Evolutionary conservation across 2,329 filamentous ascomycete genomes (phyloP).

Genomic region (Stagonosporopsis rhizophila): DNA sequence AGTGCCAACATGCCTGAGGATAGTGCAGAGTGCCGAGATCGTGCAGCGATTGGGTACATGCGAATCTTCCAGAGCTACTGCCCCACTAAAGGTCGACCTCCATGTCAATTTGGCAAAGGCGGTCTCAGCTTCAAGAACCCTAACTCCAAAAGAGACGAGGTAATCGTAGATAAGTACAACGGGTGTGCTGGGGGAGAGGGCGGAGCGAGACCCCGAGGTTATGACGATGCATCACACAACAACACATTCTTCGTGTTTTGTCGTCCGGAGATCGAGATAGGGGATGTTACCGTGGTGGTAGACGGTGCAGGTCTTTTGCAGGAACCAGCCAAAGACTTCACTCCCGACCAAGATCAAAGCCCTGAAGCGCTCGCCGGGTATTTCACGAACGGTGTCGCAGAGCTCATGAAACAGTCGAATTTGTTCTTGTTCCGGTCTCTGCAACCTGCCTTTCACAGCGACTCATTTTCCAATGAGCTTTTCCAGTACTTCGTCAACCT

Average conservation of each 20-base stretch:
- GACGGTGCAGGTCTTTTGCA: constrained; percentile 20
- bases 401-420: constrained; percentile 29
- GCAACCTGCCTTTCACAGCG: constrained; percentile 55
- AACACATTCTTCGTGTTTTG: constrained; percentile 9
- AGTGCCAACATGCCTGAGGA: constrained; percentile 23
- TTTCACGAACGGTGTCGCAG: constrained; percentile 24
- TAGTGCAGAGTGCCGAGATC: constrained; percentile 23
- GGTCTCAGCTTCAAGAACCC: too few relatives aligned
- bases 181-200: too few relatives aligned
- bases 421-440: constrained; percentile 23
- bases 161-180: too few relatives aligned
- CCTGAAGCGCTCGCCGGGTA: constrained; percentile 4
- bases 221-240: constrained; percentile 1
- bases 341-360: neutral
- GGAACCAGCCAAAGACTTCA: neutral
- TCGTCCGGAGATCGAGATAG: constrained; percentile 40
- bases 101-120: too few relatives aligned
- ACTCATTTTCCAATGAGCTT: constrained; percentile 55
- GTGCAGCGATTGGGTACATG: constrained; percentile 36
- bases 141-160: too few relatives aligned
- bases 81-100: neutral
- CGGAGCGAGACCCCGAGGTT: too few relatives aligned
- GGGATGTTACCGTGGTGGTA: neutral
- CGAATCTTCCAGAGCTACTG: constrained; percentile 22
- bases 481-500: constrained; percentile 55